A percentile compares a stretch with the other conserved stretches of the same genome.
These are phyloP conservation scores for Paraconiothyrium sp. DNA, from an alignment of 2,329 filamentous ascomycete species.

Conservation along the genomic window DNA sequence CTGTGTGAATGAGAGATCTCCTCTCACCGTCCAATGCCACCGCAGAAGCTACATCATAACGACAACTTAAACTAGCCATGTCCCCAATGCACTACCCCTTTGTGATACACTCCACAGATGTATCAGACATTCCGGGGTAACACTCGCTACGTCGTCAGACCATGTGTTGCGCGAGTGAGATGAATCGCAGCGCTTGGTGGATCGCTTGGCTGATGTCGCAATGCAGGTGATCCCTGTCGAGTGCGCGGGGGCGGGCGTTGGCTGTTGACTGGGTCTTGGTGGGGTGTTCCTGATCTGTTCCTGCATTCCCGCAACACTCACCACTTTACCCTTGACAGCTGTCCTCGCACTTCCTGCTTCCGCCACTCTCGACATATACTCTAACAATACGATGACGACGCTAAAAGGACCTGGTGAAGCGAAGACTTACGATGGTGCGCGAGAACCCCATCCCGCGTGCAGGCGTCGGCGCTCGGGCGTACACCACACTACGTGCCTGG, in stretches of 20 bases:
- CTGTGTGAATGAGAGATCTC: neutral
- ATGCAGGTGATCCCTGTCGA: conserved; percentile 24
- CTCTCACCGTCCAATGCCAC: no score
- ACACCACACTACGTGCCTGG: neutral
- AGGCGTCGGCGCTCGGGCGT: neutral
- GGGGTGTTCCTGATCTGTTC: conserved; percentile 24
- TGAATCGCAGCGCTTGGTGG: conserved; percentile 1
- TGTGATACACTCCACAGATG: neutral
- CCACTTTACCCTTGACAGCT: conserved; percentile 15
- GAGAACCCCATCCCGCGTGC: conserved; percentile 16
- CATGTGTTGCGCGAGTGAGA: conserved; percentile 15
- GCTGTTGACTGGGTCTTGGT: conserved; percentile 14
- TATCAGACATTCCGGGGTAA: neutral
- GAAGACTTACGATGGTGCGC: conserved; percentile 65
- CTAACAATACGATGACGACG: conserved; percentile 55
- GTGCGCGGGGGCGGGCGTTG: conserved; percentile 13
- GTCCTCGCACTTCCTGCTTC: conserved; percentile 2
- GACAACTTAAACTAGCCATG: no score
- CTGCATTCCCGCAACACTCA: conserved; percentile 33
- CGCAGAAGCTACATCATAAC: no score
- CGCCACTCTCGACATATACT: neutral
- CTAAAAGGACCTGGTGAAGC: conserved; percentile 72
- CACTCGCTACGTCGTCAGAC: neutral
- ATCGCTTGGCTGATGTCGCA: conserved; percentile 25
- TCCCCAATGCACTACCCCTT: no score